These are phyloP conservation scores for Acacia confusa DNA, from an alignment of 306 rosid species.

Conservation along the genomic window DNA sequence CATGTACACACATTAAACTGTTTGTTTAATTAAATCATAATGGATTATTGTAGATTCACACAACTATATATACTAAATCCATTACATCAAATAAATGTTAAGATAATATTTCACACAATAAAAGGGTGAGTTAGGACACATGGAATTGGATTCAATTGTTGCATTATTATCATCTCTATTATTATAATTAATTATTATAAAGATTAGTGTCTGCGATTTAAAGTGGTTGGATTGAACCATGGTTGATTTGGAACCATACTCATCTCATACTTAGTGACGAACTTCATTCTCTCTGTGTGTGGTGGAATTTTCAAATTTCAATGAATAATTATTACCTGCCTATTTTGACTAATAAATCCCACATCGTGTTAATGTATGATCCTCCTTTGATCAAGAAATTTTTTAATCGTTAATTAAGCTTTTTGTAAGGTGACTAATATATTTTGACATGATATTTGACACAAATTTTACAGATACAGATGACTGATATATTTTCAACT, in stretches of 20 bases:
- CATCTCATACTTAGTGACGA: neutral
- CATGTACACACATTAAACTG: neutral
- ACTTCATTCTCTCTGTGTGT: neutral
- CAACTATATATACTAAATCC: neutral
- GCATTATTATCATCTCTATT: slow-evolving; percentile 7
- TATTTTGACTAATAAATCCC: slow-evolving; percentile 34
- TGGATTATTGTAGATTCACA: neutral
- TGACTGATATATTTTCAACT: slow-evolving; percentile 16
- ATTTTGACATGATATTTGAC: too few species aligned
- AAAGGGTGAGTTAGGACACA: slow-evolving; percentile 12
- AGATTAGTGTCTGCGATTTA: slow-evolving; percentile 24
- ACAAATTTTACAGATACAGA: neutral
- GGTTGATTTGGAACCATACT: slow-evolving; percentile 4
- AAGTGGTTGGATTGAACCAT: neutral
- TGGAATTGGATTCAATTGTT: slow-evolving; percentile 23
- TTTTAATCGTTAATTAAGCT: slow-evolving; percentile 21
- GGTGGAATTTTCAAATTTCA: slow-evolving; percentile 18
- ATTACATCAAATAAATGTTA: slow-evolving; percentile 17
- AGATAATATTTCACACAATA: neutral
- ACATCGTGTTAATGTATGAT: slow-evolving; percentile 39
- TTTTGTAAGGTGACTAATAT: too few species aligned
- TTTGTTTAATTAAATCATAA: neutral
- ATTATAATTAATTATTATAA: neutral
- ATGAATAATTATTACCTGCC: slow-evolving; percentile 25
- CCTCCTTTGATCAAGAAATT: slow-evolving; percentile 31